Evolutionary conservation across 495 filamentous ascomycete species (phyloP).

Genomic region (Podospora comata): DNA sequence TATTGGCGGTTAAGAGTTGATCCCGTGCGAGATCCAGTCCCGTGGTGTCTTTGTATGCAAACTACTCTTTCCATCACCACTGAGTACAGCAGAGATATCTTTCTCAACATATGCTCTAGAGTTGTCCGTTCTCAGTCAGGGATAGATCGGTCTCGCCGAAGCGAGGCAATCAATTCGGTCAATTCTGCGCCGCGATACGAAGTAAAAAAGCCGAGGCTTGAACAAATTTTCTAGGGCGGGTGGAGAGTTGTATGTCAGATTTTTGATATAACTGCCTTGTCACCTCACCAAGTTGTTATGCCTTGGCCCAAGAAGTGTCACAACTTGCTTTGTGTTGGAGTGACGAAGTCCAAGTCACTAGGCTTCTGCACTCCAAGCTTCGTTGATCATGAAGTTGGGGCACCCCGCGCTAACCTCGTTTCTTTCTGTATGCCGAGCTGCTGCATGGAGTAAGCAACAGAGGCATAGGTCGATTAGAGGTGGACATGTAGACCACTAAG

Average conservation of each 20-base stretch:
- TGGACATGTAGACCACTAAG: neutral
- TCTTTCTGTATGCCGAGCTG: neutral
- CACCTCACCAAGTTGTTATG: neutral
- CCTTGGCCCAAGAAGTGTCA: no score
- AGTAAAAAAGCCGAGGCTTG: neutral
- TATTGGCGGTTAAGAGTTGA: neutral
- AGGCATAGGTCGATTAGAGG: neutral
- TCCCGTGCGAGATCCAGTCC: neutral
- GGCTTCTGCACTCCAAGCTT: neutral
- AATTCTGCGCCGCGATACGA: neutral
- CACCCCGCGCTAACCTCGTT: neutral
- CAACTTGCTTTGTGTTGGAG: neutral
- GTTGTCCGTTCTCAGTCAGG: neutral
- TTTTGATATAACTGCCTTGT: neutral
- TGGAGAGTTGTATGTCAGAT: neutral
- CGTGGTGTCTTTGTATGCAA: neutral
- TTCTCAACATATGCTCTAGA: neutral
- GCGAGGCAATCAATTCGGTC: neutral
- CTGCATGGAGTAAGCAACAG: no score
- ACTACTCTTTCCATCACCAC: neutral
- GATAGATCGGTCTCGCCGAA: neutral
- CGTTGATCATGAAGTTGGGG: neutral
- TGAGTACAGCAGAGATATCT: neutral
- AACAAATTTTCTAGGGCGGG: neutral
- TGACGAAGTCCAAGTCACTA: neutral